Base-by-base conservation (phyloP, 2,329 filamentous ascomycete species). In the Monilinia aucupariae region DNA sequence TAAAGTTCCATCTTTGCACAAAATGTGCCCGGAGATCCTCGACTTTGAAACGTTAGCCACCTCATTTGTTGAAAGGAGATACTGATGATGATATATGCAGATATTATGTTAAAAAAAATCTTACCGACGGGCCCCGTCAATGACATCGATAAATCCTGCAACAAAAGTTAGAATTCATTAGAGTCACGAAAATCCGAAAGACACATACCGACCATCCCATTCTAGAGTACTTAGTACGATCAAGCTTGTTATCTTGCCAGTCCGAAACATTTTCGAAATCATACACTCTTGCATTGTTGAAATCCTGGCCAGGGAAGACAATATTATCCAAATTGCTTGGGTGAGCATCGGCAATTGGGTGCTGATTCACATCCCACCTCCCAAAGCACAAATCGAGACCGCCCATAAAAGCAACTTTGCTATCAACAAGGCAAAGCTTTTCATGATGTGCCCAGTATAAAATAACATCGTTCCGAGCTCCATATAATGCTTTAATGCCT, bases 361-460 rank as follows among this genome's bases (percentile, higher is more conserved):
- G 92, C 78, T 88, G 86, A 74, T 90, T 90, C 8, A 90, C 96
- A 70, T 96, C 92, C 84, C 90, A 96, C 72, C 92, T 83, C 43
- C 92, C 92, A 71, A 92, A 96, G 73, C 84, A 96, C 71, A 96
- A 80, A 75, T 96, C 92, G 1, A 96, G 78, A 25, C 92, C 92
- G 55, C 91, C 92, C 92, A 96, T 96, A 73, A 97, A 96, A 2
- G 88, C 91, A 62, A 87, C 79, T 12, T 81, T 80, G n/a, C 87
- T 85, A 73, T 97, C 92, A 20, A 97, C 78, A 2, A 96, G 74
- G 68, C 90, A 91, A 0, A 96, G 82, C 76, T 97, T 97, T 77
- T 97, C 92, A 70, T 96, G 92, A 70, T 96, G 92, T 3, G 91
- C 91, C 92, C 92, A 96, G 76, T 91, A 96, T 1, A 96, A 78